Base-by-base conservation (phyloP, 73 alveolate species). In the Paramecium pentaurelia region DNA sequence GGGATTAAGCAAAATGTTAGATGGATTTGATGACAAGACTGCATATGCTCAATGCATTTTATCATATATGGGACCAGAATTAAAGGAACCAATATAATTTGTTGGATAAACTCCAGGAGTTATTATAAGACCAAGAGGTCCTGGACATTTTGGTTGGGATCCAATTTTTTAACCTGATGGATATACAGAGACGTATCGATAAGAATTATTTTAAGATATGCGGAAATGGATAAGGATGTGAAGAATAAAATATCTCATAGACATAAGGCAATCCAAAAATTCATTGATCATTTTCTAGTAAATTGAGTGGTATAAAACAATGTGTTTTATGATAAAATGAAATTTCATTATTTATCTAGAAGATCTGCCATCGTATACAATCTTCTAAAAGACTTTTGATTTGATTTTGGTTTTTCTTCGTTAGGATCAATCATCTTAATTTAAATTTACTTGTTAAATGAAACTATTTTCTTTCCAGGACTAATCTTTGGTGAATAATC, bases 131-230 rank as follows among this genome's bases (percentile, higher is more conserved):
- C 99, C 99, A 2, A 92, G 97, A 93, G 99, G 99, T 16, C 97
- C 94, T 34, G 87, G 93, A 89, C 86, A 95, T 59, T 97, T 97
- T 80, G 99, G 99, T 42, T 97, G 99, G 99, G 99, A 97, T 75
- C 99, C 99, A 20, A 92, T 95, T 36, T 97, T 97, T 94, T 86
- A 94, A 94, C 99, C 99, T 44, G 94, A 96, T 58, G 97, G 98
- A 11, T 93, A 18, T 93, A 95, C 95, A 18, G 64, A 92, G 47
- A 97, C 99, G 34, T 97, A 89, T 71, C 8, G 14, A 27, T 80
- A 20, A 0, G 9, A 11, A 45, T 10, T 80, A 80, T 3, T 80
- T 47, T 49, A 18, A 80, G 91, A 27, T 80, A 84, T 85, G 99
- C 98, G 8, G 99, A 97, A 93, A 92, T 97, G 96, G 96, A 86